Evolutionary conservation across 352 stramenopile genomes (phyloP).

Genomic region (Thraustochytrium sp.): DNA sequence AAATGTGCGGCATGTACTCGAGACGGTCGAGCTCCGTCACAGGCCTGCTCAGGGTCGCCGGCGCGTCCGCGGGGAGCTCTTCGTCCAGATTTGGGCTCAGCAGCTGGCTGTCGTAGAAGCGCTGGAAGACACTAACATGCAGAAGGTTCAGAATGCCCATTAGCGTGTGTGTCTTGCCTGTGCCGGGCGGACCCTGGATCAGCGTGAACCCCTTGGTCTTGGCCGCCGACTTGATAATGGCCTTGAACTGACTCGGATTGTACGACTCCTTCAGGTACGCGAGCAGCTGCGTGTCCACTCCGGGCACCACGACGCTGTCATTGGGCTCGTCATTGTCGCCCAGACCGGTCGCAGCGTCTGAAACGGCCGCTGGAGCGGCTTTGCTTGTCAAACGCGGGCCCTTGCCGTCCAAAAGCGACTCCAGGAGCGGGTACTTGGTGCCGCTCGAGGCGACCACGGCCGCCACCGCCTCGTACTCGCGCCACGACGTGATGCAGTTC

Average conservation of each 20-base stretch:
- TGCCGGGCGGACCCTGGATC: constrained; percentile 87
- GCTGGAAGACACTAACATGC: constrained; percentile 39
- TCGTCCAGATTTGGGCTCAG: not conserved
- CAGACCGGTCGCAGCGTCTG: not conserved
- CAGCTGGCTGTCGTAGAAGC: constrained; percentile 28
- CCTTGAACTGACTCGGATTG: constrained; percentile 30
- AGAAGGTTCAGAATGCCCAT: constrained; percentile 40
- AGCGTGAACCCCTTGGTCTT: constrained; percentile 51
- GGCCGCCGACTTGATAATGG: constrained; percentile 16
- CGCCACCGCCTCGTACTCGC: constrained; percentile 39
- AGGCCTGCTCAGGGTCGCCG: not conserved
- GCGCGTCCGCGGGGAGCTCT: not conserved
- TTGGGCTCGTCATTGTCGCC: not conserved
- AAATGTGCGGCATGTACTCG: constrained; percentile 24
- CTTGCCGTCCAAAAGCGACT: not conserved
- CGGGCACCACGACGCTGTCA: not conserved
- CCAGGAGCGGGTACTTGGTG: not conserved
- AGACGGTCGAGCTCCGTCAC: not conserved
- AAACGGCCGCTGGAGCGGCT: not conserved
- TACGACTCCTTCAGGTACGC: constrained; percentile 3
- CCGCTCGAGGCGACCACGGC: not conserved
- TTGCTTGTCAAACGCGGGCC: not conserved
- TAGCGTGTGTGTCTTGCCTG: constrained; percentile 82
- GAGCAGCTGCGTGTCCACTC: not conserved
- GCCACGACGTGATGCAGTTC: constrained; percentile 19